A percentile compares a stretch with the other conserved stretches of the same genome.
phyloP scores from a whole-genome alignment of 169 alveolate genomes.

The Eimeria sp. region DNA sequence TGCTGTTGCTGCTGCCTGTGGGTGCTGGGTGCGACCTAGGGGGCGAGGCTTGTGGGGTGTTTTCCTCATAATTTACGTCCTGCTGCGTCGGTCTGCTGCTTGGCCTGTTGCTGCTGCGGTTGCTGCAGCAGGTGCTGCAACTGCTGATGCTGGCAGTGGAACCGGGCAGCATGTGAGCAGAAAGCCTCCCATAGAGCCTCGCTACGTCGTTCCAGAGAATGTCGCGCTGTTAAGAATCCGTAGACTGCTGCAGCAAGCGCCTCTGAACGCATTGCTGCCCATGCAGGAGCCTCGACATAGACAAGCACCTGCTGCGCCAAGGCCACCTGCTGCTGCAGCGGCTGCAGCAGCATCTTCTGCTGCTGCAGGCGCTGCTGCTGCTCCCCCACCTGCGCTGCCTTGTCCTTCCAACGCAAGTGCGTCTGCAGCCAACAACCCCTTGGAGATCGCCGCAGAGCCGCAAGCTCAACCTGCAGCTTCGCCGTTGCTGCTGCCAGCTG shows the following conservation, averaged over 20 bases:
- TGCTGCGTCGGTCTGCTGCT: background rate
- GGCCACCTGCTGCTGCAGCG: conserved; percentile 59
- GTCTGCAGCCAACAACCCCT: conserved; percentile 79
- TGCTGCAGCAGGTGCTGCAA: conserved; percentile 21
- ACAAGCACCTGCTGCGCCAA: conserved; percentile 60
- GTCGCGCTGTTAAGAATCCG: conserved; percentile 33
- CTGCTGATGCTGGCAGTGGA: conserved; percentile 55
- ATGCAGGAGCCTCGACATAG: conserved; percentile 44
- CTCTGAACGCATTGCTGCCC: conserved; percentile 53
- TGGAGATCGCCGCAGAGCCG: conserved; percentile 48
- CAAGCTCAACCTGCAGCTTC: conserved; percentile 53
- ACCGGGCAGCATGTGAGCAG: conserved; percentile 47
- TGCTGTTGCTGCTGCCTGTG: conserved; percentile 4
- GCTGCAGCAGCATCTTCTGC: conserved; percentile 64
- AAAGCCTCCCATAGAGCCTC: conserved; percentile 63
- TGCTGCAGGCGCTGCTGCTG: conserved; percentile 66
- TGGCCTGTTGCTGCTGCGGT: background rate
- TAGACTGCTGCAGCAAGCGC: conserved; percentile 40
- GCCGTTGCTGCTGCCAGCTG: conserved; percentile 74
- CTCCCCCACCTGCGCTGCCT: conserved; percentile 74
- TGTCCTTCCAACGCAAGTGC: conserved; percentile 70
- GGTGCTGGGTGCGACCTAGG: conserved; percentile 30
- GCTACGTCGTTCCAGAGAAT: conserved; percentile 15
- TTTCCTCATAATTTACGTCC: background rate
- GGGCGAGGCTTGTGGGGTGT: background rate